Conservation (phyloP, 1,284 basidiomycete genomes). For the Boletus smithii region DNA sequence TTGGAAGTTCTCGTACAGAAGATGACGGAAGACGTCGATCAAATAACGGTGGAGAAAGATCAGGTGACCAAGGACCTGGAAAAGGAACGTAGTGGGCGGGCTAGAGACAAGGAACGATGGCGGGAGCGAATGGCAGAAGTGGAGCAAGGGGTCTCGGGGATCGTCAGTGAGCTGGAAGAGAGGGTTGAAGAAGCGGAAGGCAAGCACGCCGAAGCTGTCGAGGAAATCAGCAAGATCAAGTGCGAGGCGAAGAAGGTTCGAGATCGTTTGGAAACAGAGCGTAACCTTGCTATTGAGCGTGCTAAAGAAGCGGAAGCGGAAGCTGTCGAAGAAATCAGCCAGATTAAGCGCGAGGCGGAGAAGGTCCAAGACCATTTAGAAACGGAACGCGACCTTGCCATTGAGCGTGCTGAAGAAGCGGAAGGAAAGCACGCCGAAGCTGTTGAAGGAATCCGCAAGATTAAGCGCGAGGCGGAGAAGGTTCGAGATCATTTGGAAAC, state of each 20-base stretch:
- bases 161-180: slow-evolving; percentile 61
- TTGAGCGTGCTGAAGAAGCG: slow-evolving; percentile 39
- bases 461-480: slow-evolving; percentile 46
- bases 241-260: slow-evolving; percentile 48
- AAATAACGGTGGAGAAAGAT: slow-evolving; percentile 39
- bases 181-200: slow-evolving; percentile 52
- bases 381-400: slow-evolving; percentile 52
- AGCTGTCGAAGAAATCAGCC: slow-evolving; percentile 39
- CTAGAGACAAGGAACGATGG: slow-evolving; percentile 63
- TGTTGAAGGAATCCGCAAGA: slow-evolving; percentile 39
- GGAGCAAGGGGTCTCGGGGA: slow-evolving; percentile 60
- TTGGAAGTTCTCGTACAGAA: slow-evolving; percentile 48
- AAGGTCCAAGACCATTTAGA: slow-evolving; percentile 41
- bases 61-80: slow-evolving; percentile 42
- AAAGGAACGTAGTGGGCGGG: slow-evolving; percentile 52
- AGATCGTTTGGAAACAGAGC: slow-evolving; percentile 45
- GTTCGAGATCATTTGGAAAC: slow-evolving; percentile 42
- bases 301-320: slow-evolving; percentile 45
- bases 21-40: slow-evolving; percentile 46
- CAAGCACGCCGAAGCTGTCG: slow-evolving; percentile 39
- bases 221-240: slow-evolving; percentile 38
- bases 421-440: slow-evolving; percentile 43
- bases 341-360: slow-evolving; percentile 46
- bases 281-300: slow-evolving; percentile 46
- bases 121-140: slow-evolving; percentile 65